Evolutionary conservation across 257 asterid species (phyloP).

Genomic region (Solanum medicagineum): DNA sequence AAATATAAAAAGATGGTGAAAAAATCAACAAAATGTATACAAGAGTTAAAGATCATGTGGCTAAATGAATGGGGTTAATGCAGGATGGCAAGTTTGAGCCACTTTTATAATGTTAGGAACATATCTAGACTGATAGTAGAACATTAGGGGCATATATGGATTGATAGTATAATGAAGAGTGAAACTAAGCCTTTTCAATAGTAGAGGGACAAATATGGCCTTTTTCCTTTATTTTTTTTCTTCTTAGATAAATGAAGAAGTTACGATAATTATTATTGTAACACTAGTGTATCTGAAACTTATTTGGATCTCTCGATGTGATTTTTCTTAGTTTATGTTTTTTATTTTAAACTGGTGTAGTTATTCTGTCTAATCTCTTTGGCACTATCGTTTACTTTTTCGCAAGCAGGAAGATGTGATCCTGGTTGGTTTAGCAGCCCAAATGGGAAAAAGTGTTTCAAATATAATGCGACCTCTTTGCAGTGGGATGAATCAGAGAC

Average conservation of each 20-base stretch:
- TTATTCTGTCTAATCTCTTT: not conserved
- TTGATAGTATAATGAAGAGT: not conserved
- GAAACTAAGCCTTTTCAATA: not conserved
- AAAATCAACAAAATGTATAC: not conserved
- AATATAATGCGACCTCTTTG: constrained; percentile 22
- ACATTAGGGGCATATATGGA: not conserved
- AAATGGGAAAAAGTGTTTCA: constrained; percentile 41
- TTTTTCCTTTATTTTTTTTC: not conserved
- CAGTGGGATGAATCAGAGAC: constrained; percentile 75
- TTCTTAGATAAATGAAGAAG: not conserved
- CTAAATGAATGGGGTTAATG: not conserved
- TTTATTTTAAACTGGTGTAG: not conserved
- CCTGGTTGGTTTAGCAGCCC: constrained; percentile 50
- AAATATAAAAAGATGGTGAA: not conserved
- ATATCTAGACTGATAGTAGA: no score
- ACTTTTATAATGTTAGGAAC: not conserved
- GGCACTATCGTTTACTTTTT: not conserved
- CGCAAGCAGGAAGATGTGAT: constrained; percentile 43
- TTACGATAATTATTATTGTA: not conserved
- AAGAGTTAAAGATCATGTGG: not conserved
- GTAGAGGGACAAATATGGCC: not conserved
- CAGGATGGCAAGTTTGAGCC: not conserved
- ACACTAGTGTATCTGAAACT: not conserved
- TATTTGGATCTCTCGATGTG: not conserved
- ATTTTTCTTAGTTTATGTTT: not conserved